phyloP scores from a whole-genome alignment of 1,284 basidiomycete genomes.

The Polyporus tsugae region DNA sequence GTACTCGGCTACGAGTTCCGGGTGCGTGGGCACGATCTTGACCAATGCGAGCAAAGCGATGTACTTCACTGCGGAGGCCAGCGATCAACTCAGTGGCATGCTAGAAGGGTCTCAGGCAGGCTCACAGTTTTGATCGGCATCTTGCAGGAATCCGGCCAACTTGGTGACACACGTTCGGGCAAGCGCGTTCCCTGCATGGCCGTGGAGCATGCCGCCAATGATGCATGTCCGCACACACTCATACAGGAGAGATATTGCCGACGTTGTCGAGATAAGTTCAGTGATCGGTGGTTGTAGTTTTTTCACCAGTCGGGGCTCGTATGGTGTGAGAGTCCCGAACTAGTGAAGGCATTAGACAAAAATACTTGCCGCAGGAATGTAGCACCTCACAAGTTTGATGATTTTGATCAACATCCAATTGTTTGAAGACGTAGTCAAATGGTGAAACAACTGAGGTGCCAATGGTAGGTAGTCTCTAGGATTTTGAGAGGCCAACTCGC shows the following conservation, averaged over 20 bases:
- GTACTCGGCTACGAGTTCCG: slow-evolving; percentile 91
- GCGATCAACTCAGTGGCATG: slow-evolving; percentile 16
- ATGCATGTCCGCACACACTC: slow-evolving; percentile 99
- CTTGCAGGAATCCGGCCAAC: slow-evolving; percentile 90
- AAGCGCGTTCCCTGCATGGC: slow-evolving; percentile 79
- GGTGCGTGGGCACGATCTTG: slow-evolving; percentile 94
- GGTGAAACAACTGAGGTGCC: slow-evolving; percentile 93
- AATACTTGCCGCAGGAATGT: slow-evolving; percentile 15
- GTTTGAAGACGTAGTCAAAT: slow-evolving; percentile 95
- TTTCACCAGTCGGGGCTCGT: slow-evolving; percentile 93
- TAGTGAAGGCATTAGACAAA: slow-evolving; percentile 43
- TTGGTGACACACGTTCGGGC: slow-evolving; percentile 94
- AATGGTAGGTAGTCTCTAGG: slow-evolving; percentile 84
- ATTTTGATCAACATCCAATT: slow-evolving; percentile 99
- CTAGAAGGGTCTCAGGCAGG: slow-evolving; percentile 14
- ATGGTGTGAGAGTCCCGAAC: slow-evolving; percentile 92
- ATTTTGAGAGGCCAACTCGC: slow-evolving; percentile 87
- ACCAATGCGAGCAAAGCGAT: slow-evolving; percentile 95
- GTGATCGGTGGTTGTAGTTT: slow-evolving; percentile 95
- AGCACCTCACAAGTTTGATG: slow-evolving; percentile 83
- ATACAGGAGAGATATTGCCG: slow-evolving; percentile 95
- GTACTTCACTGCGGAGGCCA: slow-evolving; percentile 82
- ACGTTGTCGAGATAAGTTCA: slow-evolving; percentile 94
- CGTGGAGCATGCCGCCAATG: slow-evolving; percentile 94
- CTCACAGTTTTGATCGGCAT: slow-evolving; percentile 94